Base-by-base conservation (phyloP, 352 stramenopile species). In the Pythium vanterpoolii region DNA sequence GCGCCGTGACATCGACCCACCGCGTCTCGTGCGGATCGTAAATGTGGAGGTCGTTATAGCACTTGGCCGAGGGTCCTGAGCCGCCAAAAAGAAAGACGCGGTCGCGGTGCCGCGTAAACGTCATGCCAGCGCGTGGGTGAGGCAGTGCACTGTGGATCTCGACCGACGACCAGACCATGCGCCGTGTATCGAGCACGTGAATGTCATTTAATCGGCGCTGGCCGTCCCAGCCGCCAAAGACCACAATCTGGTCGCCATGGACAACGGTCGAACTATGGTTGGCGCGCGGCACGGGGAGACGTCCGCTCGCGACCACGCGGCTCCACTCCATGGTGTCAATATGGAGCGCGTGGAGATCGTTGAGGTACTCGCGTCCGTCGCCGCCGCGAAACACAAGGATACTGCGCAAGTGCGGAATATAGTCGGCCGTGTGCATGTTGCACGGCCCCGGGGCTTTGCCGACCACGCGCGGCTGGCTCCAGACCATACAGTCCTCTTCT, bases 361-460 rank as follows among this genome's bases (percentile, higher is more conserved):
- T 98, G 4, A 98, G 71, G 69, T 98, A 99, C 69, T 98, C 93
- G 27, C 90, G 77, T 13, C 92, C 93, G 60, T 98, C 94, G 24
- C 95, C 94, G 36, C 95, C 94, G 24, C 95, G 83, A 62, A 99
- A 99, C 0, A 99, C 87, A 40, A 97, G 84, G 42, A 98, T 93
- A 68, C 90, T 89, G 21, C 79, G 70, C 43, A 83, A 54, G 27
- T 83, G 66, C 6, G 79, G 65, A 5, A 98, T 74, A 58, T 91
- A 99, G 68, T 99, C 95, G 8, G 93, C 91, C n/a, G 90, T 98
- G 77, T 99, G 96, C 95, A 99, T 98, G 69, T 99, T 99, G 69
- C 96, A 99, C 13, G 95, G 92, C 4, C 96, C 95, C 0, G 83
- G 81, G 1, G 70, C 66, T 18, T 62, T 59, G n/a, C 69, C 73